phyloP scores from a whole-genome alignment of 2,329 filamentous ascomycete genomes.

The Remersonia thermophila region DNA sequence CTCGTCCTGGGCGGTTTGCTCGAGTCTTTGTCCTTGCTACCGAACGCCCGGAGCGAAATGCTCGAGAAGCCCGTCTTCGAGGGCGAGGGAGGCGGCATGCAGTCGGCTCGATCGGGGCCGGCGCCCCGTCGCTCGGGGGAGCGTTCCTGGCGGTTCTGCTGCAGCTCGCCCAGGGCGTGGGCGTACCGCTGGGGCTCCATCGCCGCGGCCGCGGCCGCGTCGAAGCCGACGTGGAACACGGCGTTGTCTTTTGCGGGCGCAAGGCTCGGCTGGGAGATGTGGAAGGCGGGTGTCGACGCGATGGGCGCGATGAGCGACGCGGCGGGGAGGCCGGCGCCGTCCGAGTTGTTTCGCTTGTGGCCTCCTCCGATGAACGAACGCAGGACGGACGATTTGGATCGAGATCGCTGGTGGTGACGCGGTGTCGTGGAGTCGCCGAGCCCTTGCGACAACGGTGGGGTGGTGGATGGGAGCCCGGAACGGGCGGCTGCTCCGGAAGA shows the following conservation, averaged over 20 bases:
- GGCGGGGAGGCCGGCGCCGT: slow-evolving; percentile 24
- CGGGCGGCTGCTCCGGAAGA: too few relatives aligned
- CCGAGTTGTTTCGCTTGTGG: slow-evolving; percentile 33
- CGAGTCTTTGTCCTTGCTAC: slow-evolving; percentile 24
- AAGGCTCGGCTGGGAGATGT: slow-evolving; percentile 10
- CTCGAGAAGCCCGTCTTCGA: slow-evolving; percentile 30
- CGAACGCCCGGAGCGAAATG: slow-evolving; percentile 32
- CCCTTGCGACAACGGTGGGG: background rate
- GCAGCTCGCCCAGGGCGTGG: slow-evolving; percentile 42
- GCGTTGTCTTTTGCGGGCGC: slow-evolving; percentile 15
- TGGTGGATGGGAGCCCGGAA: too few relatives aligned
- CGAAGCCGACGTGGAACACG: slow-evolving; percentile 13
- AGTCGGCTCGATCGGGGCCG: slow-evolving; percentile 1
- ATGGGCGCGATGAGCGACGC: slow-evolving; percentile 19
- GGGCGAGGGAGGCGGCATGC: slow-evolving; percentile 23
- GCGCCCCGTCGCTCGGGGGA: slow-evolving; percentile 12
- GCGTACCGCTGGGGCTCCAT: slow-evolving; percentile 18
- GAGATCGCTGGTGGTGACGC: slow-evolving; percentile 30
- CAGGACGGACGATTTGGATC: slow-evolving; percentile 39
- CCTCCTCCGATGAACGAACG: slow-evolving; percentile 33
- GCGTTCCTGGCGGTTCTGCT: slow-evolving; percentile 38
- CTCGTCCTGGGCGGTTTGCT: slow-evolving; percentile 27
- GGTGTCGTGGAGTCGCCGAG: background rate
- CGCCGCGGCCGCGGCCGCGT: slow-evolving; percentile 6
- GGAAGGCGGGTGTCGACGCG: slow-evolving; percentile 18